Evolutionary conservation across 192 early-diverging fungal genomes (phyloP).

Genomic region (Thamnidium elegans): DNA sequence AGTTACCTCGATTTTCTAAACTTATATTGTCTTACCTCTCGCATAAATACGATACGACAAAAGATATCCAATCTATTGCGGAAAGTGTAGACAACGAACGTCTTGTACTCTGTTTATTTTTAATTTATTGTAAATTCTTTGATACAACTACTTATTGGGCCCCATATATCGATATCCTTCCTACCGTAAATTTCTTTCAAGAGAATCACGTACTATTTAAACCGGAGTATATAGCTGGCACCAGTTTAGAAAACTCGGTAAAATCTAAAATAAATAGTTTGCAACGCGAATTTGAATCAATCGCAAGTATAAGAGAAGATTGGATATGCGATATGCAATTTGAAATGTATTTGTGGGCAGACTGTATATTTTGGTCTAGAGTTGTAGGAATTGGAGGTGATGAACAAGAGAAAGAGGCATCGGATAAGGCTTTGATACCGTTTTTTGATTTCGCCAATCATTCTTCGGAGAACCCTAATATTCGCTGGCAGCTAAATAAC

Average conservation of each 20-base stretch:
- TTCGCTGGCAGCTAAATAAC: conserved; percentile 53
- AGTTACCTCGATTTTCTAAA: background rate
- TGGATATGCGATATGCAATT: conserved; percentile 35
- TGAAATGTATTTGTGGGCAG: conserved; percentile 62
- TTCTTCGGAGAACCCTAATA: conserved; percentile 38
- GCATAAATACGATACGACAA: background rate
- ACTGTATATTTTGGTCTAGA: conserved; percentile 69
- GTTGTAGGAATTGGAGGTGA: conserved; percentile 54
- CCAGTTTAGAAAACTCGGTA: conserved; percentile 48
- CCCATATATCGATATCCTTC: conserved; percentile 59
- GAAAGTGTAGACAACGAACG: conserved; percentile 24
- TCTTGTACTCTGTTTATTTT: conserved; percentile 39
- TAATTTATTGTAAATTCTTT: conserved; percentile 36
- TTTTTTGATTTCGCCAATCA: conserved; percentile 76
- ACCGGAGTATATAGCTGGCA: conserved; percentile 40
- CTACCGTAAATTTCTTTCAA: conserved; percentile 37
- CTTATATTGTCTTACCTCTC: background rate
- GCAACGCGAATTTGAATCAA: conserved; percentile 40
- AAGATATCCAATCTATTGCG: background rate
- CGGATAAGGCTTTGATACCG: conserved; percentile 60
- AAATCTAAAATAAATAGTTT: conserved; percentile 48
- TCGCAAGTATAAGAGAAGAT: conserved; percentile 26
- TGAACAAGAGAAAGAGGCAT: conserved; percentile 11
- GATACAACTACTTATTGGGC: conserved; percentile 33
- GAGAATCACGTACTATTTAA: conserved; percentile 42